phyloP scores from a whole-genome alignment of 805 yeast genomes.

The Saccharomycopsis sp. region DNA sequence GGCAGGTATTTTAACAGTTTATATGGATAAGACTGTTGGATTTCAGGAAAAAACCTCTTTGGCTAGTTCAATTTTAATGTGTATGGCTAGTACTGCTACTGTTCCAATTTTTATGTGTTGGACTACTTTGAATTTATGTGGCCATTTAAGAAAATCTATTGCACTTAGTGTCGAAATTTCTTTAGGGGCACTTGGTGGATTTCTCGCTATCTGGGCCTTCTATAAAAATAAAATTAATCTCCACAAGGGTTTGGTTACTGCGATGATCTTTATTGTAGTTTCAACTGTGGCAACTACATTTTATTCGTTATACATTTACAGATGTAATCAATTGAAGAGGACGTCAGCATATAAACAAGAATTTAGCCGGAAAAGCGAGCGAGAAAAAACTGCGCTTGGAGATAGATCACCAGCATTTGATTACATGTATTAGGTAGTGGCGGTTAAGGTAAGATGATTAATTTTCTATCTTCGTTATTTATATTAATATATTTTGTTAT shows the following conservation, averaged over 20 bases:
- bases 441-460: no score
- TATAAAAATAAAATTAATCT: slow-evolving; percentile 46
- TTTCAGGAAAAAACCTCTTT: no score
- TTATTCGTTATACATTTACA: background rate
- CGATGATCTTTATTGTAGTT: no score
- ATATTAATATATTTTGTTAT: no score
- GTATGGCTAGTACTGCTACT: slow-evolving; percentile 36
- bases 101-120: slow-evolving; percentile 66
- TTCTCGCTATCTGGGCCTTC: slow-evolving; percentile 52
- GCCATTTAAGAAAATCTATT: slow-evolving; percentile 52
- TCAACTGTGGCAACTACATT: no score
- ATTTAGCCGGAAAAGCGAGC: slow-evolving; percentile 21
- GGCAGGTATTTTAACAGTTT: no score
- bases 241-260: background rate
- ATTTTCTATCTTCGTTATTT: no score
- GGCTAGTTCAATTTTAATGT: background rate
- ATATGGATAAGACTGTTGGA: no score
- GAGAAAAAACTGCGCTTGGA: slow-evolving; percentile 31
- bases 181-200: slow-evolving; percentile 67
- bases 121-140: slow-evolving; percentile 47
- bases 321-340: slow-evolving; percentile 9
- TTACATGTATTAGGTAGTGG: slow-evolving; percentile 28
- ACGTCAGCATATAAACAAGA: slow-evolving; percentile 21
- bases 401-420: slow-evolving; percentile 32
- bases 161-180: slow-evolving; percentile 59